Evolutionary conservation across 2,329 filamentous ascomycete genomes (phyloP), one percentile per base, ranked within the genome.

Genomic region (Cordyceps javanica): DNA sequence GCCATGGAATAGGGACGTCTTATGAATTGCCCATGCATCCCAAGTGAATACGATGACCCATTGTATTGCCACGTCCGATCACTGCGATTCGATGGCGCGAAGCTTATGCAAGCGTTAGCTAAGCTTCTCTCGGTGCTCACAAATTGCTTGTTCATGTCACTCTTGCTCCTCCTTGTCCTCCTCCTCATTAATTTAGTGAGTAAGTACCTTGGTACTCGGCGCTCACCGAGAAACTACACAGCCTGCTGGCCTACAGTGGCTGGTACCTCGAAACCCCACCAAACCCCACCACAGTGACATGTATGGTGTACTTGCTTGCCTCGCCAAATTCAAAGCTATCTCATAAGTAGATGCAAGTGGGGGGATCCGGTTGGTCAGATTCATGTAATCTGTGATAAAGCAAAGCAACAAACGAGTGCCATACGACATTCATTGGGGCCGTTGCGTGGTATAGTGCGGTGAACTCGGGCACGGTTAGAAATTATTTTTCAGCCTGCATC

Each of bases 41-140:
- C n/a, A n/a, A n/a, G n/a, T n/a, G n/a, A n/a, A n/a, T n/a, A n/a
- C n/a, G n/a, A n/a, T n/a, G n/a, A n/a, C n/a, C n/a, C n/a, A n/a
- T n/a, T n/a, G n/a, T n/a, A n/a, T n/a, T n/a, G n/a, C n/a, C n/a
- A n/a, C n/a, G n/a, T n/a, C n/a, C n/a, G n/a, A 10, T 32, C 6
- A 10, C 30, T 32, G 19, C 8, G n/a, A 41, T 23, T 11, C 13
- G n/a, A 28, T 14, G 23, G 23, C n/a, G n/a, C n/a, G n/a, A n/a
- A n/a, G 62, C 62, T 66, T 66, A 66, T 60, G 55, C 57, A 66
- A 68, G 62, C 62, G 39, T 68, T 68, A 61, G 62, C 62, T 67
- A 69, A 69, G 63, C 63, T 25, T 1, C 16, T 11, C 25, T 45
- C 4, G 25, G 2, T 42, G 56, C 42, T 58, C 41, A 53, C 49